Conservation (phyloP, 1,284 basidiomycete species). For the Entoloma clypeatum region DNA sequence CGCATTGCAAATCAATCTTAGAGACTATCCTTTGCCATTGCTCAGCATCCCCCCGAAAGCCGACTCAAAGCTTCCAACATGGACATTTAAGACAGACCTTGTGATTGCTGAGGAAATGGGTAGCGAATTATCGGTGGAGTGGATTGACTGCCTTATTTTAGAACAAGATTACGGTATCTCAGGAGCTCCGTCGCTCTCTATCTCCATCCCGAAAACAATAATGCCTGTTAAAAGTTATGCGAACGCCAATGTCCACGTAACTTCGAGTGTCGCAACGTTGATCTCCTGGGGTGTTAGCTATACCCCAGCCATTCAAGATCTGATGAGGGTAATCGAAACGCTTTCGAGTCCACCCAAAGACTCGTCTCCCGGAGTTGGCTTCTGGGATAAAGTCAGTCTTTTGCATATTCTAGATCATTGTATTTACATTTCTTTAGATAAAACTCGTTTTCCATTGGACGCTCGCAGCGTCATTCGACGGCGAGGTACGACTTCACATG, state of each 20-base stretch:
- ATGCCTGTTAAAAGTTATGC: slow-evolving; percentile 97
- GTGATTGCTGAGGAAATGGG: slow-evolving; percentile 92
- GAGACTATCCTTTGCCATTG: slow-evolving; percentile 80
- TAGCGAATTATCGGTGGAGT: slow-evolving; percentile 64
- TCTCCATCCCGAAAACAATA: slow-evolving; percentile 85
- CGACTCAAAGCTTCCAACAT: slow-evolving; percentile 39
- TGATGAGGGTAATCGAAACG: slow-evolving; percentile 82
- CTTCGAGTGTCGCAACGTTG: slow-evolving; percentile 64
- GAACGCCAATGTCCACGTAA: slow-evolving; percentile 66
- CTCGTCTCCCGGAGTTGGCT: slow-evolving; percentile 83
- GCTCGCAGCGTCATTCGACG: slow-evolving; percentile 66
- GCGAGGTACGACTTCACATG: slow-evolving; percentile 77
- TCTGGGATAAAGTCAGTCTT: slow-evolving; percentile 82
- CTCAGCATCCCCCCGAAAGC: slow-evolving; percentile 52
- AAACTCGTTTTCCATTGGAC: slow-evolving; percentile 85
- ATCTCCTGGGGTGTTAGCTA: slow-evolving; percentile 93
- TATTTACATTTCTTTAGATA: slow-evolving; percentile 46
- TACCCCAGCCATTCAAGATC: slow-evolving; percentile 82
- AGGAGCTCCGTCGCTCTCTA: slow-evolving; percentile 54
- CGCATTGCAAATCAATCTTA: slow-evolving; percentile 61
- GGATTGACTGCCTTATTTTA: slow-evolving; percentile 67
- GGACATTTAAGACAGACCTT: slow-evolving; percentile 75
- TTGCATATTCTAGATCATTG: not conserved
- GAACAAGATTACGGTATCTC: slow-evolving; percentile 48
- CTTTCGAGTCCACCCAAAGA: slow-evolving; percentile 81